Evolutionary conservation across 139 green algal species (phyloP).

Genomic region (Picochlorum sp.): DNA sequence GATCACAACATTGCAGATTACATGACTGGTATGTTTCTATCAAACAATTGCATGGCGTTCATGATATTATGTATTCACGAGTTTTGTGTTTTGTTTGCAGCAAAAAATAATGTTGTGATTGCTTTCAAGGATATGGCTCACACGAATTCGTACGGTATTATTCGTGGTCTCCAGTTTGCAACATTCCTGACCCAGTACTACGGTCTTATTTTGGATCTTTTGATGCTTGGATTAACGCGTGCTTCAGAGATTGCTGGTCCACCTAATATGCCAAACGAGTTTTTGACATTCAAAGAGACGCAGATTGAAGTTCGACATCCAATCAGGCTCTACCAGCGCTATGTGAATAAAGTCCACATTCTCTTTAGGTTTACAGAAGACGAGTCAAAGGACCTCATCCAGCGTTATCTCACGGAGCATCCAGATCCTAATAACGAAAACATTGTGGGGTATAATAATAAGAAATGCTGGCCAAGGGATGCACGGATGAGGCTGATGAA

Average conservation of each 20-base stretch:
- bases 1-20: constrained; percentile 99
- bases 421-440: constrained; percentile 99
- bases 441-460: constrained; percentile 99
- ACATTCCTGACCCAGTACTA: constrained; percentile 96
- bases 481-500: constrained; percentile 99
- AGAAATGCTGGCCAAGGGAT: constrained; percentile 97
- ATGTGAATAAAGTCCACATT: constrained; percentile 85
- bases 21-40: constrained; percentile 65
- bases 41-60: not conserved
- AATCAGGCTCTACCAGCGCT: constrained; percentile 94
- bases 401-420: constrained; percentile 98
- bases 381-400: constrained; percentile 87
- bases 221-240: constrained; percentile 94
- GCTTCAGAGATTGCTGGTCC: constrained; percentile 90
- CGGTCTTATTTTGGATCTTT: constrained; percentile 92
- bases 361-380: constrained; percentile 89
- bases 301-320: constrained; percentile 85
- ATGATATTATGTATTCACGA: no score
- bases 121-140: constrained; percentile 98
- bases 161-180: constrained; percentile 96
- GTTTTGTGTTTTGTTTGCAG: constrained; percentile 3
- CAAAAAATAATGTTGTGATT: constrained; percentile 65
- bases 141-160: constrained; percentile 97
- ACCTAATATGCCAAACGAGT: constrained; percentile 92
- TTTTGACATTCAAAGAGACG: constrained; percentile 86